Conservation (phyloP, 2,329 filamentous ascomycete species). For the Helotiales sp. region DNA sequence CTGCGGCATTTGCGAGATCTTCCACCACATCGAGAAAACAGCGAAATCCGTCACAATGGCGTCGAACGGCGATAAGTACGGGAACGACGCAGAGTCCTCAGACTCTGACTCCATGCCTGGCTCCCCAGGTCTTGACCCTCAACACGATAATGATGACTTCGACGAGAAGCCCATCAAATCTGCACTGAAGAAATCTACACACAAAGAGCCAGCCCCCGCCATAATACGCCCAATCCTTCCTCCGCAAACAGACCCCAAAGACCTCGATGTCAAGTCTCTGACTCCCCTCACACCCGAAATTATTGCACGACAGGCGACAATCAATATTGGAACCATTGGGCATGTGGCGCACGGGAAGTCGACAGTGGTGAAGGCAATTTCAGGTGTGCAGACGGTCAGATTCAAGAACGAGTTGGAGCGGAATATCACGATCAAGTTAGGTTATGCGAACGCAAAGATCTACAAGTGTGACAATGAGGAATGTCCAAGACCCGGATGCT, state of each 20-base stretch:
- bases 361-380: slow-evolving; percentile 98
- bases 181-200: slow-evolving; percentile 76
- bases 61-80: slow-evolving; percentile 60
- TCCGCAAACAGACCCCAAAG: slow-evolving; percentile 89
- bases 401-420: slow-evolving; percentile 99
- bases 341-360: slow-evolving; percentile 99
- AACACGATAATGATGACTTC: slow-evolving; percentile 56
- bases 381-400: slow-evolving; percentile 95
- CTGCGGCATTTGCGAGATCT: not conserved
- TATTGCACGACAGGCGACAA: slow-evolving; percentile 95
- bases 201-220: slow-evolving; percentile 53
- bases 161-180: slow-evolving; percentile 74
- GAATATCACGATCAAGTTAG: slow-evolving; percentile 99
- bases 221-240: slow-evolving; percentile 68
- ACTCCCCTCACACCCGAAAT: slow-evolving; percentile 92
- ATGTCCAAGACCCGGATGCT: slow-evolving; percentile 93
- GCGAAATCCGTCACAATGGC: slow-evolving; percentile 33
- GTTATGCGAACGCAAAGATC: slow-evolving; percentile 98
- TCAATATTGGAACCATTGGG: slow-evolving; percentile 98
- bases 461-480: slow-evolving; percentile 95
- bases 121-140: slow-evolving; percentile 45
- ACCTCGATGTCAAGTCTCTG: slow-evolving; percentile 78
- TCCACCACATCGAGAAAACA: not conserved
- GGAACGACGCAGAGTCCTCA: slow-evolving; percentile 69
- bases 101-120: slow-evolving; percentile 60